Evolutionary conservation across 805 yeast species (phyloP).

Genomic region (Teunomyces gatunensis): DNA sequence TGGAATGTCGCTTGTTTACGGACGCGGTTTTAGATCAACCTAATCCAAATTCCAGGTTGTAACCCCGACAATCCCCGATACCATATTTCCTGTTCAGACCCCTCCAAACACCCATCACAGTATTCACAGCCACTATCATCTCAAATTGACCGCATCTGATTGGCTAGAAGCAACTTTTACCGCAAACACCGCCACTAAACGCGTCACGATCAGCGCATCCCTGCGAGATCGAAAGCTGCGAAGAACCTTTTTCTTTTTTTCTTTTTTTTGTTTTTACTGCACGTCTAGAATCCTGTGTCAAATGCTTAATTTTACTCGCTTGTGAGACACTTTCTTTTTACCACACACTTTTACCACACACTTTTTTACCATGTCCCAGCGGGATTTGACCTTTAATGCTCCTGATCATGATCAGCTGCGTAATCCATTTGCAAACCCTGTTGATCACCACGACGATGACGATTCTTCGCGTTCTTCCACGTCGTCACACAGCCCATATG

Average conservation of each 20-base stretch:
- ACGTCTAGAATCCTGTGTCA: background rate
- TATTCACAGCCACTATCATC: background rate
- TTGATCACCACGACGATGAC: background rate
- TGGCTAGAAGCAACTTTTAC: too few species aligned
- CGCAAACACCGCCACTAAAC: too few species aligned
- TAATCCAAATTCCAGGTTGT: background rate
- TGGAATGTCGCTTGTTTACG: background rate
- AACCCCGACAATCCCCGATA: background rate
- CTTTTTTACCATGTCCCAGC: constrained; percentile 16
- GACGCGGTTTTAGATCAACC: background rate
- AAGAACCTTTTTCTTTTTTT: too few species aligned
- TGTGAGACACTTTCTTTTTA: background rate
- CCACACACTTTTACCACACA: background rate
- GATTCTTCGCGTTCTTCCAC: background rate
- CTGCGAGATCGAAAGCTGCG: background rate
- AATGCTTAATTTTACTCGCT: background rate
- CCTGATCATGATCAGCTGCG: constrained; percentile 10
- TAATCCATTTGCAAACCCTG: constrained; percentile 13
- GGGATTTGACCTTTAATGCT: constrained; percentile 33
- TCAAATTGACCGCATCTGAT: too few species aligned
- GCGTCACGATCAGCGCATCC: background rate
- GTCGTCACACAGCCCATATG: constrained; percentile 9
- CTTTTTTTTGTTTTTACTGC: background rate
- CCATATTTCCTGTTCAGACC: too few species aligned
- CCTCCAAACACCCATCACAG: too few species aligned